phyloP scores from a whole-genome alignment of 306 rosid genomes.

The Vigna hirtella region DNA sequence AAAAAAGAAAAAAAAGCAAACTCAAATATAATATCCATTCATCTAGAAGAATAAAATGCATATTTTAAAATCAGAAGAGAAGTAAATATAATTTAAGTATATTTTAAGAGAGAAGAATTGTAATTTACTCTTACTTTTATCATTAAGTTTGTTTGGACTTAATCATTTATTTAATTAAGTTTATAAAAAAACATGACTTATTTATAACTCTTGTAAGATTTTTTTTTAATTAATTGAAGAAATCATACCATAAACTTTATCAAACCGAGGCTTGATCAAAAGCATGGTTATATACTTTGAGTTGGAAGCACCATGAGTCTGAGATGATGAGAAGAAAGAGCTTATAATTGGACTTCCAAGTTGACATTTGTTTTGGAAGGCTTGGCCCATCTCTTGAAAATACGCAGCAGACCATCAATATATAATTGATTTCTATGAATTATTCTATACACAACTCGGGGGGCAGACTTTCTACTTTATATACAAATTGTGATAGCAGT shows the following conservation, averaged over 20 bases:
- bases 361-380: constrained; percentile 35
- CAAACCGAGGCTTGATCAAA: not conserved
- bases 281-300: too few species aligned
- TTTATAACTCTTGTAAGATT: not conserved
- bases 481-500: constrained; percentile 25
- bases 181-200: not conserved
- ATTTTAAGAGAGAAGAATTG: not conserved
- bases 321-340: not conserved
- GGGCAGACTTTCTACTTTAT: constrained; percentile 50
- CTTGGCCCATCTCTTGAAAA: constrained; percentile 42
- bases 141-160: not conserved
- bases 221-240: not conserved
- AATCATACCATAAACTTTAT: not conserved
- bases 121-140: not conserved
- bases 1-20: not conserved
- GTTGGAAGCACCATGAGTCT: too few species aligned
- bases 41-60: not conserved
- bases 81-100: not conserved
- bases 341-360: constrained; percentile 43
- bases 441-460: constrained; percentile 2
- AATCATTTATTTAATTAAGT: not conserved
- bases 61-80: not conserved
- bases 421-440: constrained; percentile 42
- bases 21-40: not conserved
- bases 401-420: not conserved